Base-by-base conservation (phyloP, 441 rosid genomes). In the Aquilaria agallochum region DNA sequence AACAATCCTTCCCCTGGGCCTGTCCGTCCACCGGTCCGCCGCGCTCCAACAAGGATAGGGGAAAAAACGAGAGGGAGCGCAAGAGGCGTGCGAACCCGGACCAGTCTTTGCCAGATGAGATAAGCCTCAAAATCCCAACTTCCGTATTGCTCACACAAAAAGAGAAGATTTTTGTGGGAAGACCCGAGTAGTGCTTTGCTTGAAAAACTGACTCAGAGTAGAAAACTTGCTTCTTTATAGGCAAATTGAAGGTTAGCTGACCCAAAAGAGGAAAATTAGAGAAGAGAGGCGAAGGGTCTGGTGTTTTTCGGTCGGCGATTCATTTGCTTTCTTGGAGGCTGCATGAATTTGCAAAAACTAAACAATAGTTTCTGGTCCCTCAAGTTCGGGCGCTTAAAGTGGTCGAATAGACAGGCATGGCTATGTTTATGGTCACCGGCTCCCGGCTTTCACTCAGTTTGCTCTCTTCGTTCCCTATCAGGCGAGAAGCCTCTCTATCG, bases 341-440 rank as follows among this genome's bases (percentile, higher is more conserved):
- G 95, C 89, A 85, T 89, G 97, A 87, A 83, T 78, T 66, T 71
- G 53, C 71, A 70, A 67, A 78, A 71, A 59, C 59, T 65, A 34
- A 70, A 56, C 50, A 49, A 58, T n/a, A 59, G 62, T 42, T 49
- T 47, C 67, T 53, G 71, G 60, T 72, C 61, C 74, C 75, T 78
- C 76, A 73, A 84, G 80, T 76, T 74, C 59, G 60, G 74, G 67
- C 44, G 53, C 72, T 78, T 74, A 81, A 73, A 70, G 79, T 65
- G 71, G 74, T 67, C 69, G 57, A 63, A 62, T 55, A 63, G 59
- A 52, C 60, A 56, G 56, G 15, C 53, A 80, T 79, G 84, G 86
- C 72, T 58, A 62, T 81, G 80, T 76, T 75, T 77, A 47, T 80
- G 49, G 42, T 78, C 68, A 58, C 65, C 50, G 75, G 64, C 66